Percentiles rank a stretch among this genome's conserved stretches.
phyloP scores from a whole-genome alignment of 345 rosid species.

The Sonneratia caseolaris region DNA sequence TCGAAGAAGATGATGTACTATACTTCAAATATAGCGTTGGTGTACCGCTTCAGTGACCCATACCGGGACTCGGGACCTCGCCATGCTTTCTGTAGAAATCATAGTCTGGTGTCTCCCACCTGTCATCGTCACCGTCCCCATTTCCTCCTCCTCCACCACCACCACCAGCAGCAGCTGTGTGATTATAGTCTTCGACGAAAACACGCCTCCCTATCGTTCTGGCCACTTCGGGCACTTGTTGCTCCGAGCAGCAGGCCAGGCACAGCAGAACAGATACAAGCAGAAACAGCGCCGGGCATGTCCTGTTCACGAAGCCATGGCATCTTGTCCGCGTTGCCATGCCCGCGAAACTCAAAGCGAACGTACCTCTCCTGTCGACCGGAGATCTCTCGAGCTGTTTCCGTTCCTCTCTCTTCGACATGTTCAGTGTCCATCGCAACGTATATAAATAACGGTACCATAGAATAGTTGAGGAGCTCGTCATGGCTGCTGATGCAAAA shows the following conservation, averaged over 20 bases:
- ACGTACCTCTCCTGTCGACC: no score
- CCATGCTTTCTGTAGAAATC: slow-evolving; percentile 67
- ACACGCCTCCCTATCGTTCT: neutral
- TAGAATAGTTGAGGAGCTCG: neutral
- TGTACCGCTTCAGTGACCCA: slow-evolving; percentile 42
- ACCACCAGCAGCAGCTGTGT: neutral
- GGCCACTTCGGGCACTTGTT: neutral
- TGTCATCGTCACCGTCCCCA: neutral
- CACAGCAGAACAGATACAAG: neutral
- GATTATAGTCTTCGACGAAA: slow-evolving; percentile 6
- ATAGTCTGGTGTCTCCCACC: slow-evolving; percentile 20
- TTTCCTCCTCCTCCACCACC: neutral
- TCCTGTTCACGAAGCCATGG: neutral
- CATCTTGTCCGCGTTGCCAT: neutral
- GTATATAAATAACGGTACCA: neutral
- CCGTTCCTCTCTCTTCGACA: neutral
- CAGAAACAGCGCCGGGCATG: neutral
- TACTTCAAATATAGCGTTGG: neutral
- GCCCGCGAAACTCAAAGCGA: neutral
- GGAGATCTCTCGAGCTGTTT: neutral
- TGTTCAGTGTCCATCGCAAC: neutral
- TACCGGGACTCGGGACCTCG: slow-evolving; percentile 76
- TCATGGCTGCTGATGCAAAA: neutral
- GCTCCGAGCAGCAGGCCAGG: neutral
- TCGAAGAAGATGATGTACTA: neutral